These are phyloP conservation scores for Fusarium sp. DNA, from an alignment of 2,329 filamentous ascomycete species.

Conservation along the genomic window DNA sequence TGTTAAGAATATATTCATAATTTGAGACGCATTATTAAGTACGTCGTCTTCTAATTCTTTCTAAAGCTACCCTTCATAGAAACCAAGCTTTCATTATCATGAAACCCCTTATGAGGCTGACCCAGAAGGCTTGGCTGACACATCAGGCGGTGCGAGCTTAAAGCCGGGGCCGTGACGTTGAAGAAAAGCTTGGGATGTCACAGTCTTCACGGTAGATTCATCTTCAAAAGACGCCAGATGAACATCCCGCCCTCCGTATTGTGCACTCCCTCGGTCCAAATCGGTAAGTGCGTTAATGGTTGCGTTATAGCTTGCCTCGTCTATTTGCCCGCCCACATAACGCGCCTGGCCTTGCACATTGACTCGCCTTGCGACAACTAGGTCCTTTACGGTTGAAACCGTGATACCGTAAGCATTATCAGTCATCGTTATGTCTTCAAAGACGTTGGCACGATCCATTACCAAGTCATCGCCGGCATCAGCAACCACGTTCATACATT, in stretches of 20 bases:
- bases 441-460: conserved; percentile 43
- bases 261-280: conserved; percentile 9
- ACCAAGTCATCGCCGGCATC: conserved; percentile 34
- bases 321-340: conserved; percentile 29
- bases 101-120: background rate
- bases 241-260: conserved; percentile 6
- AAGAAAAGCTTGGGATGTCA: conserved; percentile 4
- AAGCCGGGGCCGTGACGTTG: conserved; percentile 5
- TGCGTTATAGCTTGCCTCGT: conserved; percentile 14
- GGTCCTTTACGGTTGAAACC: conserved; percentile 46
- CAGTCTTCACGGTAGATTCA: background rate
- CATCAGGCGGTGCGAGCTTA: background rate
- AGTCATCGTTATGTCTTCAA: conserved; percentile 45
- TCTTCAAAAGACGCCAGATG: background rate
- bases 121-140: background rate
- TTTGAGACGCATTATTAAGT: too few relatives aligned
- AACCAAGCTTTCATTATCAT: background rate
- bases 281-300: conserved; percentile 14
- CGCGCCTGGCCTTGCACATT: conserved; percentile 36
- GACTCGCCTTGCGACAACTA: conserved; percentile 42
- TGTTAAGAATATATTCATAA: too few relatives aligned
- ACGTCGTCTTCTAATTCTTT: background rate
- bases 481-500: conserved; percentile 43
- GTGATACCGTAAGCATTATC: conserved; percentile 44
- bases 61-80: background rate